Percentiles rank a stretch among this genome's conserved stretches.
Conservation (phyloP, 2,329 filamentous ascomycete species). For the Neopestalotiopsis rosae region DNA sequence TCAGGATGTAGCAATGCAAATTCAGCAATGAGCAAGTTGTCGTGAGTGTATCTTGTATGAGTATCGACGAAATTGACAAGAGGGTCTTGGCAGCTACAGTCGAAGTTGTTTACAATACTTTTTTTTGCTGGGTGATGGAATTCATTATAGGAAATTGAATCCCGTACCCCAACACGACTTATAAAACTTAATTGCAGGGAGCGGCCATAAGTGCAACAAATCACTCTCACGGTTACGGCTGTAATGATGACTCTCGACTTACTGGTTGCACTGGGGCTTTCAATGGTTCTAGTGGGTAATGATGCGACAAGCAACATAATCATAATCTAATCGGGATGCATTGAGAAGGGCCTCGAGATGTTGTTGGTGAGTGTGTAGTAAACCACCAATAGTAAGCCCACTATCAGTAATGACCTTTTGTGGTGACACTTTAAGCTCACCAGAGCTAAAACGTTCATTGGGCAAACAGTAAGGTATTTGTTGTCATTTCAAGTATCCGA, state of each 20-base stretch:
- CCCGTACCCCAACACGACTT: neutral
- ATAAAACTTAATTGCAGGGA: neutral
- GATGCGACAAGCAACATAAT: neutral
- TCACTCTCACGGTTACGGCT: neutral
- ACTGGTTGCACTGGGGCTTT: neutral
- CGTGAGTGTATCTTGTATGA: neutral
- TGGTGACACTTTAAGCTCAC: neutral
- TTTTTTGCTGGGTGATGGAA: neutral
- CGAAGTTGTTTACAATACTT: neutral
- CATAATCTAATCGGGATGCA: neutral
- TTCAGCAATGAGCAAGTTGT: neutral
- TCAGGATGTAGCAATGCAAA: neutral
- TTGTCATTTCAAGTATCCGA: no score
- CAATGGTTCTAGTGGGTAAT: neutral
- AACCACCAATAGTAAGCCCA: neutral
- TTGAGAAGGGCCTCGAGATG: neutral
- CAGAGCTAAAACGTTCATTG: neutral
- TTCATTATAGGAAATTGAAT: neutral
- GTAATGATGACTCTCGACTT: neutral
- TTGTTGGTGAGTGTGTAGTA: neutral
- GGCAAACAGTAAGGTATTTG: neutral
- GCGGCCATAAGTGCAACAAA: neutral
- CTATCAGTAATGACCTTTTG: neutral
- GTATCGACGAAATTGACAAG: neutral
- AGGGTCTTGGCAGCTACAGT: neutral